Evolutionary conservation across 2,329 filamentous ascomycete species (phyloP).

Genomic region (Cyphellophora attinorum): DNA sequence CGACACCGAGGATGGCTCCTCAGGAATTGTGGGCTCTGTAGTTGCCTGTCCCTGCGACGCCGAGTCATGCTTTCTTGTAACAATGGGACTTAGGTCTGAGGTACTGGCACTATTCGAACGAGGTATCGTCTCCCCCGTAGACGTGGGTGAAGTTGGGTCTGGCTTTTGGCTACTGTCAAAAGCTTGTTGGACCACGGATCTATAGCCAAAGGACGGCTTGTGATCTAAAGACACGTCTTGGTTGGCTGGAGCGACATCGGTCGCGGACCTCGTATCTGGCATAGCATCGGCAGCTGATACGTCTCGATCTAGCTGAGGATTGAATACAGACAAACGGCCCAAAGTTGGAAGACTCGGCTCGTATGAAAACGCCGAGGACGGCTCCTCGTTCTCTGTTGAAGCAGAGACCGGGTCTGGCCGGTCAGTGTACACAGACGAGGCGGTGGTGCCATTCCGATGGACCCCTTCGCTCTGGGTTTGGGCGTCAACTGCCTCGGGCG

Average conservation of each 20-base stretch:
- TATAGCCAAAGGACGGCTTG: slow-evolving; percentile 46
- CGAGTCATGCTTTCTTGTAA: slow-evolving; percentile 44
- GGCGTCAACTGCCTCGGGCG: slow-evolving; percentile 2
- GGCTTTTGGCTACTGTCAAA: slow-evolving; percentile 51
- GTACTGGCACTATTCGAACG: slow-evolving; percentile 56
- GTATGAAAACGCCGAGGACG: background rate
- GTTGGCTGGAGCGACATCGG: no score
- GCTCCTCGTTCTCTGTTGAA: slow-evolving; percentile 3
- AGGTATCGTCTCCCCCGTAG: slow-evolving; percentile 39
- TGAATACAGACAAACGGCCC: slow-evolving; percentile 14
- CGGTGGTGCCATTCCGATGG: slow-evolving; percentile 13
- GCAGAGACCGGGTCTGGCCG: slow-evolving; percentile 17
- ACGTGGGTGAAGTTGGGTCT: slow-evolving; percentile 42
- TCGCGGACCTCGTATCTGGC: no score
- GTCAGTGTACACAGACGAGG: slow-evolving; percentile 17
- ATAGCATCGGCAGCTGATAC: no score
- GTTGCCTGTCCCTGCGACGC: slow-evolving; percentile 38
- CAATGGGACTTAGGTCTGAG: slow-evolving; percentile 56
- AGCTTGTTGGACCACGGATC: slow-evolving; percentile 53
- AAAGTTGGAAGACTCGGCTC: slow-evolving; percentile 11
- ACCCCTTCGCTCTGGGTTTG: slow-evolving; percentile 3
- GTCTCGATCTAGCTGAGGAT: slow-evolving; percentile 10
- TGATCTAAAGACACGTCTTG: no score
- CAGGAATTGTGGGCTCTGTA: slow-evolving; percentile 31
- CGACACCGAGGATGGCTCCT: slow-evolving; percentile 7